Conservation (phyloP, 2,329 filamentous ascomycete genomes). For the Aspergillus ustus region DNA sequence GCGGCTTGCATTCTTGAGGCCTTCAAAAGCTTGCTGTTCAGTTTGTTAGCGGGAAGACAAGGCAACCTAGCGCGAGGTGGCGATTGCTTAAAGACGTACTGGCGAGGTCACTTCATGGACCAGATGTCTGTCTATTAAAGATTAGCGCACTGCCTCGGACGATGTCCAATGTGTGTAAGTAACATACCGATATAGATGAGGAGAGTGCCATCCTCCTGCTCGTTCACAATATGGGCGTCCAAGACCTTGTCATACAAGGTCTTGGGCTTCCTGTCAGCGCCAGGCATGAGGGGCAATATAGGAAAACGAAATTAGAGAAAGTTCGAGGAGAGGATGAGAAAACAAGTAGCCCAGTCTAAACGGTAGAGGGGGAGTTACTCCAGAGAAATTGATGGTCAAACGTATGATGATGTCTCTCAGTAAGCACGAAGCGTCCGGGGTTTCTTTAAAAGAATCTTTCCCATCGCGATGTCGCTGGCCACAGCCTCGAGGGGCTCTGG, state of each 20-base stretch:
- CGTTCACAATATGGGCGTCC: constrained; percentile 89
- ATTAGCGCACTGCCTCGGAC: constrained; percentile 25
- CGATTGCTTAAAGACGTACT: constrained; percentile 57
- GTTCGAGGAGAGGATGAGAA: neutral
- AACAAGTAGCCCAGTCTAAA: neutral
- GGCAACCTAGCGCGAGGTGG: constrained; percentile 20
- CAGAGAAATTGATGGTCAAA: neutral
- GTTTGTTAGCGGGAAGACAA: constrained; percentile 15
- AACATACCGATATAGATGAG: constrained; percentile 86
- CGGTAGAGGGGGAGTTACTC: constrained; percentile 7
- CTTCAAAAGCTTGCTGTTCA: constrained; percentile 89
- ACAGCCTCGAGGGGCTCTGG: constrained; percentile 35
- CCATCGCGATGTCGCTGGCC: constrained; percentile 41
- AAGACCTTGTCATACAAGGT: constrained; percentile 99
- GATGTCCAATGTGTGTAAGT: neutral
- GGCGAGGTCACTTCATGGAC: constrained; percentile 99
- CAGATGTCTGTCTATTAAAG: constrained; percentile 78
- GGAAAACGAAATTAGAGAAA: neutral
- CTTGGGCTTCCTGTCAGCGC: constrained; percentile 70
- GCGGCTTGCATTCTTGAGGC: constrained; percentile 84
- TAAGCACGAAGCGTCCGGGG: constrained; percentile 10
- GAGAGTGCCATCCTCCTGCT: constrained; percentile 91
- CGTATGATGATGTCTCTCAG: neutral
- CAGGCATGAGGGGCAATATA: constrained; percentile 68
- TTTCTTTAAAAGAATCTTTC: constrained; percentile 28